Conservation (phyloP, 257 asterid species). For the Solanum okadae region DNA sequence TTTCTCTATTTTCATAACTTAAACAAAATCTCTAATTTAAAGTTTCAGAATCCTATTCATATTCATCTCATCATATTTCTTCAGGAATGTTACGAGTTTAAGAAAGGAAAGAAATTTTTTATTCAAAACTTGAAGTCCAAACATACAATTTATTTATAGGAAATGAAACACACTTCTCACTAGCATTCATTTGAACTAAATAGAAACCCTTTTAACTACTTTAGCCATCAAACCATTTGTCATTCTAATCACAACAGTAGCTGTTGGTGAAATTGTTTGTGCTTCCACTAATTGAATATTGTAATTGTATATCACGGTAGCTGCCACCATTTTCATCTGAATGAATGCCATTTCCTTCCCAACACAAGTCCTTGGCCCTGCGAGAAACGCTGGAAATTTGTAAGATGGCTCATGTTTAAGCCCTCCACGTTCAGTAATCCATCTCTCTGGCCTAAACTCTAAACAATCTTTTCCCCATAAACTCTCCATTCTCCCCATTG, state of each 20-base stretch:
- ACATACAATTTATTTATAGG: background rate
- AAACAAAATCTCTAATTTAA: too few species aligned
- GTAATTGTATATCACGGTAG: background rate
- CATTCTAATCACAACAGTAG: background rate
- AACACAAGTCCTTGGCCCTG: background rate
- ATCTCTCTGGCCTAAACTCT: constrained; percentile 1
- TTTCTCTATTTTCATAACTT: background rate
- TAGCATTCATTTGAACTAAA: background rate
- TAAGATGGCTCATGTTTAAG: background rate
- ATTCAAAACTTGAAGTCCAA: background rate
- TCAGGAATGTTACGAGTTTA: too few species aligned
- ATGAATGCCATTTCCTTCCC: constrained; percentile 1
- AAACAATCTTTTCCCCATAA: background rate
- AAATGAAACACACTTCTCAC: background rate
- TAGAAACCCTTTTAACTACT: background rate
- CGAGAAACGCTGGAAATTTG: background rate
- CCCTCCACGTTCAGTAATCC: background rate
- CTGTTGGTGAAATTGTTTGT: background rate
- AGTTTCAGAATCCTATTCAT: too few species aligned
- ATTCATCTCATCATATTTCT: too few species aligned
- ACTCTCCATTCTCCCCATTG: background rate
- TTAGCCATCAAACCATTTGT: background rate
- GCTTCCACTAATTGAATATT: background rate
- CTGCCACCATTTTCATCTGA: constrained; percentile 2
- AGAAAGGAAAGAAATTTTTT: too few species aligned